A percentile compares a stretch with the other conserved stretches of the same genome.
Evolutionary conservation across 768 basidiomycete species (phyloP).

Genomic region (Cyclocybe aegerita): DNA sequence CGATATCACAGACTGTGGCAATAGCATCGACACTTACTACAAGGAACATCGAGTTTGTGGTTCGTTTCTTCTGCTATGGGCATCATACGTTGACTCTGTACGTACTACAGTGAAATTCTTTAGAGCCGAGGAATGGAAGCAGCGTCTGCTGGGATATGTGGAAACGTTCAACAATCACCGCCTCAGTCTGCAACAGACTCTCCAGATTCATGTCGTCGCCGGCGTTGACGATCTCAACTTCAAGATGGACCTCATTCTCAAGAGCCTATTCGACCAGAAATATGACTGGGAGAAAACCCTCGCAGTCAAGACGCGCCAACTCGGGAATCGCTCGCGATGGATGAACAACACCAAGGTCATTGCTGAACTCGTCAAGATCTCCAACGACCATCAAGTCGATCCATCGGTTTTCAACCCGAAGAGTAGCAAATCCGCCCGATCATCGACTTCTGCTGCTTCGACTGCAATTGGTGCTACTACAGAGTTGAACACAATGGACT

Average conservation of each 20-base stretch:
- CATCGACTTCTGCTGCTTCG: too few species aligned
- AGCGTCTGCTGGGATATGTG: conserved; percentile 13
- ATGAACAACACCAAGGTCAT: conserved; percentile 5
- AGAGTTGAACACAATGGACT: too few species aligned
- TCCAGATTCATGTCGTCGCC: conserved; percentile 12
- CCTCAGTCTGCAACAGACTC: conserved; percentile 9
- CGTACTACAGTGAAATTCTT: conserved; percentile 15
- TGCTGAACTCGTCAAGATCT: neutral
- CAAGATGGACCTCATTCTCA: conserved; percentile 17
- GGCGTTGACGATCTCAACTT: conserved; percentile 9
- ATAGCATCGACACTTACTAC: conserved; percentile 23
- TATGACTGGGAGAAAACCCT: conserved; percentile 19
- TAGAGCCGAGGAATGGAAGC: conserved; percentile 21
- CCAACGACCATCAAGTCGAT: too few species aligned
- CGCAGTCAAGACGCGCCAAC: conserved; percentile 1
- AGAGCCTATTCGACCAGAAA: conserved; percentile 12
- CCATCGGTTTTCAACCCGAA: neutral
- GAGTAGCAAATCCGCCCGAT: conserved; percentile 16
- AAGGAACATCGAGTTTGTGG: conserved; percentile 18
- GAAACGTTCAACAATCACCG: conserved; percentile 14
- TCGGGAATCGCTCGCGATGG: conserved; percentile 10
- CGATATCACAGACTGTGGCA: conserved; percentile 18
- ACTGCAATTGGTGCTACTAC: too few species aligned
- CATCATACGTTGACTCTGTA: neutral
- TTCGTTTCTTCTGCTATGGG: neutral